Evolutionary conservation across 805 yeast species (phyloP).

Genomic region (Jamesozyma piceae): DNA sequence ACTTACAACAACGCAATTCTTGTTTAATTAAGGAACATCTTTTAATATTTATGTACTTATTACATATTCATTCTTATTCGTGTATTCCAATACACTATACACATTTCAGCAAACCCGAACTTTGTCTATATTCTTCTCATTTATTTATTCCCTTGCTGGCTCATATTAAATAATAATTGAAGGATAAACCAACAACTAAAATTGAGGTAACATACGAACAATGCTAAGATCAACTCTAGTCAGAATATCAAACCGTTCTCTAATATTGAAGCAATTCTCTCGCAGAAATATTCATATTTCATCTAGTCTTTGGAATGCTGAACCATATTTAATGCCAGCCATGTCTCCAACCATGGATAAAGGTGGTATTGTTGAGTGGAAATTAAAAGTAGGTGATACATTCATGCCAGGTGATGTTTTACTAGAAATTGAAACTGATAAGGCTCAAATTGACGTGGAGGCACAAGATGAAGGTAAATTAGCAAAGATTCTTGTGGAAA

Average conservation of each 20-base stretch:
- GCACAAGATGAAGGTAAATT: slow-evolving; percentile 87
- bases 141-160: too few relatives aligned
- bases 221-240: slow-evolving; percentile 1
- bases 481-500: slow-evolving; percentile 58
- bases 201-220: too few relatives aligned
- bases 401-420: slow-evolving; percentile 77
- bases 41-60: too few relatives aligned
- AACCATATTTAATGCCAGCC: slow-evolving; percentile 84
- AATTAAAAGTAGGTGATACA: slow-evolving; percentile 62
- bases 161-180: too few relatives aligned
- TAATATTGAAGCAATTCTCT: not conserved
- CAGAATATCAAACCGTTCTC: not conserved
- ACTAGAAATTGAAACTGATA: slow-evolving; percentile 78
- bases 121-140: too few relatives aligned
- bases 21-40: too few relatives aligned
- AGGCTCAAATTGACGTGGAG: slow-evolving; percentile 75
- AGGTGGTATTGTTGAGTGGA: slow-evolving; percentile 90
- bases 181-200: too few relatives aligned
- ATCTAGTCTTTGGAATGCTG: slow-evolving; percentile 20
- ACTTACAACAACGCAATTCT: too few relatives aligned
- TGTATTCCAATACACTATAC: too few relatives aligned
- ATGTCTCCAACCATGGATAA: slow-evolving; percentile 98
- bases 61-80: too few relatives aligned
- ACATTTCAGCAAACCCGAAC: too few relatives aligned
- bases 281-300: slow-evolving; percentile 21